Evolutionary conservation across 192 early-diverging fungal species (phyloP).

Genomic region (Rhizoclosmatium globosum): DNA sequence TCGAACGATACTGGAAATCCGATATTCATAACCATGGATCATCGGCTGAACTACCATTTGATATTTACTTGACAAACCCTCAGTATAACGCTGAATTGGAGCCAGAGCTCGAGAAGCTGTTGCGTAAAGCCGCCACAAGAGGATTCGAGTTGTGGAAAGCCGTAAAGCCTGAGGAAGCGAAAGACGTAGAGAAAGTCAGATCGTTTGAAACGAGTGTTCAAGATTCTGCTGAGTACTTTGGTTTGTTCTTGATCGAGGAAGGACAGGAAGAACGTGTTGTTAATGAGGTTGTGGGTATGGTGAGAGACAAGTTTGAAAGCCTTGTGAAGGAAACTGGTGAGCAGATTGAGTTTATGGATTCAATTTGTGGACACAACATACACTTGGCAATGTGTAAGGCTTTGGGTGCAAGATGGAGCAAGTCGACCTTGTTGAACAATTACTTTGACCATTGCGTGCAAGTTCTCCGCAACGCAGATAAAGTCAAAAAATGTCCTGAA

Average conservation of each 20-base stretch:
- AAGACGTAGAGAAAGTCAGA: neutral
- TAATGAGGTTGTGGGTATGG: neutral
- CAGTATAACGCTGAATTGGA: neutral
- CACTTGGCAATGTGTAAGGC: neutral
- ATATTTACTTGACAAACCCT: constrained; percentile 11
- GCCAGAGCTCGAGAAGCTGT: neutral
- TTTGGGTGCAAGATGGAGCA: constrained; percentile 10
- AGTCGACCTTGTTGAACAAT: neutral
- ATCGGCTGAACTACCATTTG: neutral
- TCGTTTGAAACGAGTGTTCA: neutral
- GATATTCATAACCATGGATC: neutral
- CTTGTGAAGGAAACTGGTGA: neutral
- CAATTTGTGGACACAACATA: neutral
- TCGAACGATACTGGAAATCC: constrained; percentile 2
- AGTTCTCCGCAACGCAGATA: constrained; percentile 11
- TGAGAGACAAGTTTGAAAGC: neutral
- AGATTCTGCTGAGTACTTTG: neutral
- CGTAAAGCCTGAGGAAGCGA: neutral
- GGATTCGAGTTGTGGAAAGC: neutral
- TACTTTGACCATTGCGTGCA: constrained; percentile 13
- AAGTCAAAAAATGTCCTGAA: neutral
- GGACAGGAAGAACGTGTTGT: constrained; percentile 22
- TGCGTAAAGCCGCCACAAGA: neutral
- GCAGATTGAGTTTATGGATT: constrained; percentile 2
- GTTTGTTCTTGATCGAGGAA: constrained; percentile 19